Base-by-base conservation (phyloP, 2,329 filamentous ascomycete species). In the Fusarium sp. region DNA sequence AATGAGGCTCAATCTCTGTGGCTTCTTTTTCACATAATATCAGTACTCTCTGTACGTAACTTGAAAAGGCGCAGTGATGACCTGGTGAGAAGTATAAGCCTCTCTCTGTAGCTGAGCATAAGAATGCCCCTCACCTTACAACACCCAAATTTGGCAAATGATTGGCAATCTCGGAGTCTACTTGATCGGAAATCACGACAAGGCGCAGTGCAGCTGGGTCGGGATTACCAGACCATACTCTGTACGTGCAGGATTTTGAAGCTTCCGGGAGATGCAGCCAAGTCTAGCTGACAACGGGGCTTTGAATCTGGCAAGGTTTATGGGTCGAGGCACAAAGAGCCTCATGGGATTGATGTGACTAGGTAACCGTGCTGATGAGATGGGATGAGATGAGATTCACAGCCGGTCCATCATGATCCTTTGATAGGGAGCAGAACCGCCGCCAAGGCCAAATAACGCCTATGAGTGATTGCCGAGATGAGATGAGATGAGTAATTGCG, bases 101-200 rank as follows among this genome's bases (percentile, higher is more conserved):
- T 33, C 30, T 32, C 5, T 15, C 30, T 15, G 27, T 32, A 32
- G 13, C 30, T 13, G 11, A 32, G 25, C 25, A 23, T 23, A 23
- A 32, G 13, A 32, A 32, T 32, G 14, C 30, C 30, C 14, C 14
- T 7, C 30, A 33, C 14, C 14, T 7, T 13, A 33, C 30, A 15
- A 14, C 30, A 70, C 41, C 62, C 62, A 43, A 62, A 49, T 62
- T 56, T 49, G 56, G 59, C 33, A 66, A 65, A 66, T 64, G 54
- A 71, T 67, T 65, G 50, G 65, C 61, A 74, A 74, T 74, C 51
- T 74, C 67, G 67, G 71, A 59, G 67, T 25, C 39, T 58, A 48
- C 57, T 63, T 62, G 67, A 62, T 68, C 51, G 57, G 62, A 66
- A 56, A 65, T 50, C 56, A 72, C 41, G 48, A 52, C 67, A 68